Base-by-base conservation (phyloP, 2,329 filamentous ascomycete species). In the Hypoxylon sp. region DNA sequence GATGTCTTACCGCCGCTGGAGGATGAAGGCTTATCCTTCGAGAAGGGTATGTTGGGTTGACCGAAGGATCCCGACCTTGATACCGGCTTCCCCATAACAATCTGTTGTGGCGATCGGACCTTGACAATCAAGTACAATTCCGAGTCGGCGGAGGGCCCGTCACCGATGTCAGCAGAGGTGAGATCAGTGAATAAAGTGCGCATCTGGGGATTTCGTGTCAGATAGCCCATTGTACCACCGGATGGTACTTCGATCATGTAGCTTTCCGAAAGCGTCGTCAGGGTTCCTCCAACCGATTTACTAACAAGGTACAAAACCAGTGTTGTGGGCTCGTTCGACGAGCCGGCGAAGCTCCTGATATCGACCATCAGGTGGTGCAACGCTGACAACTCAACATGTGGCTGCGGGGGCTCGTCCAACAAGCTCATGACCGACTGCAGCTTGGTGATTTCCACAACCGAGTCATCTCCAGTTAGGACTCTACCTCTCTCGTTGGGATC, bases 371-470 rank as follows among this genome's bases (percentile, higher is more conserved):
- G 81, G 74, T 98, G 91, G 77, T 97, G 92, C 59, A 97, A 82
- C 37, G 92, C 85, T 0, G 88, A 90, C 54, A 91, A 86, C 73
- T 94, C 94, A 14, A 88, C 81, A 9, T 88, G 83, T 3, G 88
- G 84, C 19, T 88, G 87, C 0, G 94, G 94, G n/a, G 91, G 89
- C 73, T 93, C 91, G 64, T 97, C 91, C 50, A 99, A 85, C 75
- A 98, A 87, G 80, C 94, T 97, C 96, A 99, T 99, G 77, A 94
- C 89, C 3, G 96, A 97, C 82, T 99, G 97, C 63, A 98, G 84
- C 77, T 90, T 94, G 5, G 95, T 95, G 72, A 98, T 88, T 65
- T 97, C 92, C 29, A 98, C 92, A 3, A 96, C 93, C 0, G 94
- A 97, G 80, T 99, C 96, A 59, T 98, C 92, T 11, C 93, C 94